A percentile compares a stretch with the other conserved stretches of the same genome.
Evolutionary conservation across 202 grass and related monocot genomes (phyloP).

Genomic region (Panicum hallii): DNA sequence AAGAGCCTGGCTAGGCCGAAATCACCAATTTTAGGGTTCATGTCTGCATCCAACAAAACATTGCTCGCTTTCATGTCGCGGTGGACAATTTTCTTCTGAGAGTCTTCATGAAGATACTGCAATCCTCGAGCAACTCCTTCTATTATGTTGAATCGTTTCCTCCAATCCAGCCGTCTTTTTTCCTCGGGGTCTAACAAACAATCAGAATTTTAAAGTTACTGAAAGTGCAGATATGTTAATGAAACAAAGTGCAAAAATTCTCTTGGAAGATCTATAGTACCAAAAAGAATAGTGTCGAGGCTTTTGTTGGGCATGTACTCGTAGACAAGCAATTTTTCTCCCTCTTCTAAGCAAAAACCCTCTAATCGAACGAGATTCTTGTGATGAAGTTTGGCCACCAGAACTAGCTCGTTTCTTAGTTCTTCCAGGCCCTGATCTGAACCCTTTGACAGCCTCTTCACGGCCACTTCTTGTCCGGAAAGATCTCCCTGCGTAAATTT

Average conservation of each 20-base stretch:
- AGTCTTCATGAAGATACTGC: slow-evolving; percentile 72
- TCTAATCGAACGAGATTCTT: slow-evolving; percentile 68
- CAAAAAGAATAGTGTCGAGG: slow-evolving; percentile 61
- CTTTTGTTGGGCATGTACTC: slow-evolving; percentile 77
- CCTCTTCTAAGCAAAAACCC: slow-evolving; percentile 69
- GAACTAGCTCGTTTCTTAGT: slow-evolving; percentile 68
- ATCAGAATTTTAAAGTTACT: background rate
- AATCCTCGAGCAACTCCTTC: slow-evolving; percentile 60
- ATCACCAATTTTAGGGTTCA: slow-evolving; percentile 68
- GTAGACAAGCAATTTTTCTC: slow-evolving; percentile 71
- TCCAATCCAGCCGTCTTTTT: slow-evolving; percentile 45
- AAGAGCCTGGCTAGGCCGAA: slow-evolving; percentile 67
- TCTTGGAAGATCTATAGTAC: background rate
- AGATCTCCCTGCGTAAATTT: slow-evolving; percentile 44
- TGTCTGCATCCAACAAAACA: slow-evolving; percentile 53
- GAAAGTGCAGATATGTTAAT: background rate
- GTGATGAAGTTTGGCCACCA: slow-evolving; percentile 75
- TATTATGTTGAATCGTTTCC: slow-evolving; percentile 56
- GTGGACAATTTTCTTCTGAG: slow-evolving; percentile 62
- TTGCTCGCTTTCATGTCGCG: slow-evolving; percentile 73
- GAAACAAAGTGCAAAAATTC: no score
- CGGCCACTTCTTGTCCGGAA: slow-evolving; percentile 59
- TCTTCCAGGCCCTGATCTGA: slow-evolving; percentile 63
- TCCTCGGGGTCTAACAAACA: slow-evolving; percentile 34
- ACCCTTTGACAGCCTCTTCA: slow-evolving; percentile 62